These are phyloP conservation scores for Leccinum ponderosum DNA, from an alignment of 1,284 basidiomycete genomes.

Conservation along the genomic window DNA sequence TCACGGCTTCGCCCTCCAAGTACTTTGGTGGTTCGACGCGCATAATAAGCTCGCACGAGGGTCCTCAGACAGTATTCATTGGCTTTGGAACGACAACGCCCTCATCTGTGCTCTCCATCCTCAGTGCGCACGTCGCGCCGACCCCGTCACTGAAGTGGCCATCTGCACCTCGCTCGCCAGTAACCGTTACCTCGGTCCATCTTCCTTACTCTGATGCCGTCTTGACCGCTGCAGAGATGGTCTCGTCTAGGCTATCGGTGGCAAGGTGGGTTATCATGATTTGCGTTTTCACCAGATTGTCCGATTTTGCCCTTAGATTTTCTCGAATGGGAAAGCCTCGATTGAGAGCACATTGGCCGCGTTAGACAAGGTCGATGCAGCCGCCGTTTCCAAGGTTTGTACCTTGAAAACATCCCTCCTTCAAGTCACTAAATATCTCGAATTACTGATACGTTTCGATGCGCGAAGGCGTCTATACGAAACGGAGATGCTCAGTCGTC, in stretches of 20 bases:
- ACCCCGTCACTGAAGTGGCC: slow-evolving; percentile 84
- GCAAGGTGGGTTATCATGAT: slow-evolving; percentile 49
- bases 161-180: slow-evolving; percentile 48
- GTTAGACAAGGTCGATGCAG: slow-evolving; percentile 61
- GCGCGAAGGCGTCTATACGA: too few relatives aligned
- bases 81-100: slow-evolving; percentile 73
- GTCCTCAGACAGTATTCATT: slow-evolving; percentile 77
- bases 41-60: slow-evolving; percentile 55
- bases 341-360: slow-evolving; percentile 55
- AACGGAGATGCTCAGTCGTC: too few relatives aligned
- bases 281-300: slow-evolving; percentile 7
- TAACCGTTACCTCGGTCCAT: slow-evolving; percentile 71
- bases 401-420: neutral
- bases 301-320: slow-evolving; percentile 44
- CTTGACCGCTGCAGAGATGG: slow-evolving; percentile 79
- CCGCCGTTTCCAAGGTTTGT: slow-evolving; percentile 64
- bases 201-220: slow-evolving; percentile 89
- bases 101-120: slow-evolving; percentile 72
- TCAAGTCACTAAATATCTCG: neutral
- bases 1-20: slow-evolving; percentile 44
- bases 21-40: slow-evolving; percentile 91
- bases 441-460: slow-evolving; percentile 3
- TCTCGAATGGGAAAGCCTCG: slow-evolving; percentile 54
- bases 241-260: slow-evolving; percentile 59
- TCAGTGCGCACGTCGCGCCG: slow-evolving; percentile 77